Evolutionary conservation across 495 filamentous ascomycete species (phyloP), one percentile per base, ranked within the genome.

Genomic region (Amorphotheca resinae): DNA sequence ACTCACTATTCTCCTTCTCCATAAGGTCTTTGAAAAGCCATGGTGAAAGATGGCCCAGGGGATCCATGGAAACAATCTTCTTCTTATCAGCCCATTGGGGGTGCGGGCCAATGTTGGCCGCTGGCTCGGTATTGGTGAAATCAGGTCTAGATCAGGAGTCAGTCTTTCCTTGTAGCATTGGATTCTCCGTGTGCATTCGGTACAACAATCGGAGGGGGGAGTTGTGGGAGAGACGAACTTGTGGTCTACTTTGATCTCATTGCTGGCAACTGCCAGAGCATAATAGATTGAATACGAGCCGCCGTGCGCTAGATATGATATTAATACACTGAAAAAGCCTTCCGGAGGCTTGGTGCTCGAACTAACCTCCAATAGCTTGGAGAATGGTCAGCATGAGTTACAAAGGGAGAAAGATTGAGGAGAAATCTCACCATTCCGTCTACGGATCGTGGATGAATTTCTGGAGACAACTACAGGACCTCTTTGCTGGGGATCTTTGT

Each of bases 271-370:
- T 30, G 91, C 91, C 34, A 98, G 70, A 18, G 91, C 91, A 58
- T 93, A 87, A 63, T 98, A 98, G 54, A 95, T 86, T 52, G 83
- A 85, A 54, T 98, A 98, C n/a, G 87, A 95, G 32, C 91, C 91
- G 33, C 91, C 89, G 56, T 98, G 91, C 42, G 91, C 91, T 68
- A 21, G 4, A 31, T 0, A 38, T 11, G 37, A 25, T 21, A 36
- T 30, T 45, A 45, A 18, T 15, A 47, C 15, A 38, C 4, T n/a
- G 6, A 42, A 51, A 50, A 43, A n/a, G n/a, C n/a, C n/a, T n/a
- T n/a, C n/a, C n/a, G n/a, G n/a, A n/a, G 16, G 9, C 26, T 20
- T 36, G 21, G 35, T 21, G 2, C 21, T 32, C 16, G 4, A 36
- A 12, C 30, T 62, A 50, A 69, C 66, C 66, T 59, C 72, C 72